Evolutionary conservation across 2,329 filamentous ascomycete genomes (phyloP).

Genomic region (Ilyonectria mors-panacis): DNA sequence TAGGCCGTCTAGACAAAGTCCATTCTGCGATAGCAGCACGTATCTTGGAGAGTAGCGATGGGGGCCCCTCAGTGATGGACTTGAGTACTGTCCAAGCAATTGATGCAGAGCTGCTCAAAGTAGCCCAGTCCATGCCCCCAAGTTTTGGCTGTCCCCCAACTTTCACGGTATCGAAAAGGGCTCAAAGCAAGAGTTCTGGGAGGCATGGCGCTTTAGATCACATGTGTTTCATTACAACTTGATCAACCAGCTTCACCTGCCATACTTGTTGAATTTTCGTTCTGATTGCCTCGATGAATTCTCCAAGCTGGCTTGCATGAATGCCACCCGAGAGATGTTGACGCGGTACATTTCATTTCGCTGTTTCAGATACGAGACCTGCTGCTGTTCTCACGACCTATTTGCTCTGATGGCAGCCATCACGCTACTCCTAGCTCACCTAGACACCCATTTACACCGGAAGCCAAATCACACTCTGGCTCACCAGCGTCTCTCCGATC

Average conservation of each 20-base stretch:
- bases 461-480: background rate
- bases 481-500: conserved; percentile 25
- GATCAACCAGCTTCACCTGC: no score
- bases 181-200: background rate
- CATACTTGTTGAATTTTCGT: no score
- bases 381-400: conserved; percentile 21
- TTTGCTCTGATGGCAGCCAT: conserved; percentile 25
- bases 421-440: conserved; percentile 21
- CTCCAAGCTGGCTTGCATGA: conserved; percentile 15
- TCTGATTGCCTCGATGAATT: no score
- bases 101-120: background rate
- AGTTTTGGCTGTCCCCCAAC: conserved; percentile 2
- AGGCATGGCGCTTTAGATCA: no score
- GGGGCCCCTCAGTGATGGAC: no score
- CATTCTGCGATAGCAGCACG: no score
- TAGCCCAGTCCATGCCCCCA: background rate
- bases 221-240: no score
- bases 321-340: conserved; percentile 24
- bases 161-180: background rate
- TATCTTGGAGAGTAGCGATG: no score
- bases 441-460: conserved; percentile 1
- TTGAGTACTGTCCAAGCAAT: no score
- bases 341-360: no score
- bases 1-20: no score
- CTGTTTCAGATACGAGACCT: no score